Evolutionary conservation across 1,284 basidiomycete species (phyloP).

Genomic region (Apiotrichum siamense): DNA sequence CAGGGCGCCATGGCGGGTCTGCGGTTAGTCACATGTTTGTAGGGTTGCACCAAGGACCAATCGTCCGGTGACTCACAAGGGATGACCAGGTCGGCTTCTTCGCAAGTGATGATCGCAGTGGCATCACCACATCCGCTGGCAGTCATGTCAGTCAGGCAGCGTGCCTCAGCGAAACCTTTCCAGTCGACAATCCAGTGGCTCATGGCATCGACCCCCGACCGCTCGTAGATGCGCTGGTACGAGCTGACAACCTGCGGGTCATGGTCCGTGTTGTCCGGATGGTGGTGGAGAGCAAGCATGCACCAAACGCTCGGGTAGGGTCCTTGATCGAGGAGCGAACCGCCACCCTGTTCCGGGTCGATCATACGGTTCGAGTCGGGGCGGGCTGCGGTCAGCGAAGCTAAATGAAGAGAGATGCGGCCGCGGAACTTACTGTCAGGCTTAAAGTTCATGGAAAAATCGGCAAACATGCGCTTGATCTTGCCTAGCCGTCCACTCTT

Average conservation of each 20-base stretch:
- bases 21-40: constrained; percentile 4
- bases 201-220: constrained; percentile 58
- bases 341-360: constrained; percentile 74
- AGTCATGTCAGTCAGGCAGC: constrained; percentile 31
- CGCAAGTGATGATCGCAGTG: constrained; percentile 32
- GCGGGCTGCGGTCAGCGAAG: not conserved
- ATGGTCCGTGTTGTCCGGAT: constrained; percentile 58
- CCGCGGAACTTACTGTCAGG: constrained; percentile 57
- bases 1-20: constrained; percentile 34
- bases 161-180: constrained; percentile 38
- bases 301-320: constrained; percentile 81
- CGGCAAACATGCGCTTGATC: constrained; percentile 53
- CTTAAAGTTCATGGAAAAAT: constrained; percentile 66
- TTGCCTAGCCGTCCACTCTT: constrained; percentile 43
- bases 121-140: constrained; percentile 20
- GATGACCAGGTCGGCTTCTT: constrained; percentile 36
- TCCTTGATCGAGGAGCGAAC: constrained; percentile 74
- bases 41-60: not conserved
- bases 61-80: constrained; percentile 26
- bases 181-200: constrained; percentile 63
- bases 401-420: not conserved
- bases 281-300: constrained; percentile 70
- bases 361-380: constrained; percentile 60
- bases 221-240: constrained; percentile 51
- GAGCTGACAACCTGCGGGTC: constrained; percentile 50